These are phyloP conservation scores for Millerozyma miso DNA, from an alignment of 805 yeast species.

Conservation along the genomic window DNA sequence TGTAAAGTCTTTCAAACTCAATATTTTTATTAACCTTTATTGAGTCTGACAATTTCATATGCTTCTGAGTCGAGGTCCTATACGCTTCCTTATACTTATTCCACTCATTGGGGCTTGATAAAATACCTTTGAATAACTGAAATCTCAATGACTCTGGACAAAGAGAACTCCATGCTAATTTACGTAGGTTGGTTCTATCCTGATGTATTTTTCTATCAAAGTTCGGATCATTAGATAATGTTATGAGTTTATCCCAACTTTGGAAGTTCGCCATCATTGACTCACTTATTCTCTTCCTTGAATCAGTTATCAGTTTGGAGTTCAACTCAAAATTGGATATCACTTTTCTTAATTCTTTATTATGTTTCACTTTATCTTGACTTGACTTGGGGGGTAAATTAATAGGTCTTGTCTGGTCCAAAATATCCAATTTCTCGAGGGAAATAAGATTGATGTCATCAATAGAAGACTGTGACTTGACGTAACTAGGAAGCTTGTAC, in stretches of 20 bases:
- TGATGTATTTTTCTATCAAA: slow-evolving; percentile 21
- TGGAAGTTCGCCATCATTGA: slow-evolving; percentile 17
- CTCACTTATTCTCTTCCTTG: slow-evolving; percentile 16
- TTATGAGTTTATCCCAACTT: slow-evolving; percentile 23
- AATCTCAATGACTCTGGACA: slow-evolving; percentile 23
- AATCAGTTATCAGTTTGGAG: slow-evolving; percentile 20
- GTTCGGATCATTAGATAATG: slow-evolving; percentile 16
- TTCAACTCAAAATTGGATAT: slow-evolving; percentile 37
- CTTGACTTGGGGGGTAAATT: slow-evolving; percentile 66
- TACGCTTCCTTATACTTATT: slow-evolving; percentile 16
- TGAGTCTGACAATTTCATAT: slow-evolving; percentile 21
- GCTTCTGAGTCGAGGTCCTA: slow-evolving; percentile 16
- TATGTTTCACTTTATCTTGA: slow-evolving; percentile 52
- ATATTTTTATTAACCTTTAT: slow-evolving; percentile 27
- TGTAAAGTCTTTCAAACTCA: slow-evolving; percentile 28
- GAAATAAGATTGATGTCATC: slow-evolving; percentile 63
- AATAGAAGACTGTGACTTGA: slow-evolving; percentile 39
- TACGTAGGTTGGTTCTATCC: slow-evolving; percentile 29
- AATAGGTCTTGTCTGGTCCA: slow-evolving; percentile 64
- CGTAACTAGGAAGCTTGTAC: slow-evolving; percentile 34
- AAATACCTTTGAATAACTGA: slow-evolving; percentile 24
- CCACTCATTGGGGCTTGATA: slow-evolving; percentile 16
- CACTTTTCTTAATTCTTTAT: slow-evolving; percentile 47
- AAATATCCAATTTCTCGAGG: slow-evolving; percentile 49
- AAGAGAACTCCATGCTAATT: slow-evolving; percentile 35